phyloP scores from a whole-genome alignment of 192 early-diverging fungal genomes.

The Linnemannia hyalina region DNA sequence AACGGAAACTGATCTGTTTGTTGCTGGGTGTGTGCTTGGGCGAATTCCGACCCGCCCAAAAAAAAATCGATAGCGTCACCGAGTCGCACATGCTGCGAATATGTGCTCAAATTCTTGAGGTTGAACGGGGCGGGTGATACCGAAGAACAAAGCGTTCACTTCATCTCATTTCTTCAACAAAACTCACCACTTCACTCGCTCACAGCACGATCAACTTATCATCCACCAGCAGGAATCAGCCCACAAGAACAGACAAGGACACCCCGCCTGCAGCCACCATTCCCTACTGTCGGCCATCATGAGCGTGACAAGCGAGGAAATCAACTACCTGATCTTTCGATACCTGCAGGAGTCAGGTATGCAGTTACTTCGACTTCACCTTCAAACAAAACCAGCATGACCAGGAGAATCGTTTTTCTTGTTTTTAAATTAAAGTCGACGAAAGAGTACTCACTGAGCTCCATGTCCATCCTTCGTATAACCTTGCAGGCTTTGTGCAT shows the following conservation, averaged over 20 bases:
- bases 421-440: background rate
- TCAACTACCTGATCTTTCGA: slow-evolving; percentile 90
- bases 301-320: slow-evolving; percentile 86
- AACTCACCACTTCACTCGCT: background rate
- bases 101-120: too few relatives aligned
- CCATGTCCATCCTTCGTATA: background rate
- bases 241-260: background rate
- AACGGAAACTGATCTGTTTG: background rate
- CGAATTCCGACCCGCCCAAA: background rate
- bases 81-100: background rate
- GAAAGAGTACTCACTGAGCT: too few relatives aligned
- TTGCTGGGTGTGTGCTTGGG: background rate
- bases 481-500: slow-evolving; percentile 82
- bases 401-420: background rate
- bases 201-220: background rate
- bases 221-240: background rate
- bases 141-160: too few relatives aligned
- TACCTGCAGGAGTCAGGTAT: slow-evolving; percentile 90
- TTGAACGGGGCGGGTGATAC: too few relatives aligned
- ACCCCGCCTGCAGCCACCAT: background rate
- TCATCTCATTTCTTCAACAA: background rate
- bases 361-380: background rate
- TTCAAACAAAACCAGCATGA: background rate
- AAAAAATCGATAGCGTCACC: background rate
- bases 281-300: slow-evolving; percentile 50